Conservation (phyloP, 768 basidiomycete genomes). For the Lactarius akahatsu region DNA sequence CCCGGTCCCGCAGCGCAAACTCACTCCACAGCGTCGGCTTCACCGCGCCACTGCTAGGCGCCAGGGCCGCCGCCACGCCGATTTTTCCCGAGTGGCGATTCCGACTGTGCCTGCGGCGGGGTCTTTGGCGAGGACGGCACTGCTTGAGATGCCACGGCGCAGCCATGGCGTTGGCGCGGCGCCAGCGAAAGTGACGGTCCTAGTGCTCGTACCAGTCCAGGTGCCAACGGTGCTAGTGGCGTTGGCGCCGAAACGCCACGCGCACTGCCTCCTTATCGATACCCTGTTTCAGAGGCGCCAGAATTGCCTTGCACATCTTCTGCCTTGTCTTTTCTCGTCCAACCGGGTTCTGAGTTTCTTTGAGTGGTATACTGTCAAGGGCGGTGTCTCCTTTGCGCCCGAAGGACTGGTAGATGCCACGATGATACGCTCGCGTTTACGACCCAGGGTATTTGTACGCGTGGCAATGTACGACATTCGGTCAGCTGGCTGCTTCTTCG, state of each 20-base stretch:
- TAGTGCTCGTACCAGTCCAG: no score
- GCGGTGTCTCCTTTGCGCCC: neutral
- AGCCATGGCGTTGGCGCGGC: neutral
- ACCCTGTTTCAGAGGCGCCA: conserved; percentile 8
- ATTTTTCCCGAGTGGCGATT: conserved; percentile 59
- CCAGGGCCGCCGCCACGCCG: conserved; percentile 60
- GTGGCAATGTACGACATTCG: neutral
- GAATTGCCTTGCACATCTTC: conserved; percentile 9
- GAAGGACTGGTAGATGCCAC: neutral
- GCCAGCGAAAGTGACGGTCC: neutral
- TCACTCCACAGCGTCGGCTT: conserved; percentile 57
- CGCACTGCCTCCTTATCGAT: conserved; percentile 8
- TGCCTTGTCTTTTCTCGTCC: neutral
- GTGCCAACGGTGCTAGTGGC: neutral
- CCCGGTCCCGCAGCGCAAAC: conserved; percentile 55
- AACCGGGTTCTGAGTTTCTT: neutral
- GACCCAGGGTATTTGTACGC: conserved; percentile 16
- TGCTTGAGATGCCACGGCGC: conserved; percentile 9
- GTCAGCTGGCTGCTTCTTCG: neutral
- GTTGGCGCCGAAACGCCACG: conserved; percentile 5
- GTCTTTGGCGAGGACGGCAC: neutral
- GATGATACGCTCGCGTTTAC: neutral
- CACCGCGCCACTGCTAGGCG: conserved; percentile 38
- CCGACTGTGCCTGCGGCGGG: conserved; percentile 26
- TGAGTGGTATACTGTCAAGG: neutral